Conservation (phyloP, 768 basidiomycete species). For the Phallus indusiatus region DNA sequence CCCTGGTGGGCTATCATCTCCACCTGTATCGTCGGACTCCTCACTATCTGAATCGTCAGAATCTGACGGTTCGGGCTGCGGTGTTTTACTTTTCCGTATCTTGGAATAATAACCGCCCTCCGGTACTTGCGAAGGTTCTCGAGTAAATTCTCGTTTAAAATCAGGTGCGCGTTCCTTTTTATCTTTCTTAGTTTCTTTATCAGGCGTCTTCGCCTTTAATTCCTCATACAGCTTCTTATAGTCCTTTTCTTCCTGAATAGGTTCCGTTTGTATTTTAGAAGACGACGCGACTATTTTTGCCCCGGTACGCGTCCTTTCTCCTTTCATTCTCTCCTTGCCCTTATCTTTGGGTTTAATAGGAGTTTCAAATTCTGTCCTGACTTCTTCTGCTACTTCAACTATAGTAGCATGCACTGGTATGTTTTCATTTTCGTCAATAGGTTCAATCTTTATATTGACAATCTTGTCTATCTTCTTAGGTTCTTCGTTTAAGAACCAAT, state of each 20-base stretch:
- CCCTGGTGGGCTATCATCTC: neutral
- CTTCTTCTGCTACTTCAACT: neutral
- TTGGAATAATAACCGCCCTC: neutral
- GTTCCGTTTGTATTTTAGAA: neutral
- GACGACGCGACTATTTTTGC: neutral
- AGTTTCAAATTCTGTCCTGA: too few species aligned
- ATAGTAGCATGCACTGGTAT: neutral
- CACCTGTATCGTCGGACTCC: neutral
- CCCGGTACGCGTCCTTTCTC: neutral
- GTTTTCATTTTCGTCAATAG: neutral
- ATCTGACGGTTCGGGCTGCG: neutral
- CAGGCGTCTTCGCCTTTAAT: neutral
- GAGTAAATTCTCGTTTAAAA: neutral
- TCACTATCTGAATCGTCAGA: neutral
- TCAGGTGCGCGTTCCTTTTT: neutral
- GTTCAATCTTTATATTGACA: neutral
- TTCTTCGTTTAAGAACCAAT: neutral
- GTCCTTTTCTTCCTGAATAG: neutral
- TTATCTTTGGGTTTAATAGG: too few species aligned
- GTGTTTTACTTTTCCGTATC: neutral
- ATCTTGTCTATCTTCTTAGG: neutral
- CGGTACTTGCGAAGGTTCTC: neutral
- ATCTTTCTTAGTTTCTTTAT: neutral
- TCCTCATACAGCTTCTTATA: neutral
- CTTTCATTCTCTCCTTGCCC: neutral